Evolutionary conservation across 2,329 filamentous ascomycete species (phyloP).

Genomic region (Cladosporium velox): DNA sequence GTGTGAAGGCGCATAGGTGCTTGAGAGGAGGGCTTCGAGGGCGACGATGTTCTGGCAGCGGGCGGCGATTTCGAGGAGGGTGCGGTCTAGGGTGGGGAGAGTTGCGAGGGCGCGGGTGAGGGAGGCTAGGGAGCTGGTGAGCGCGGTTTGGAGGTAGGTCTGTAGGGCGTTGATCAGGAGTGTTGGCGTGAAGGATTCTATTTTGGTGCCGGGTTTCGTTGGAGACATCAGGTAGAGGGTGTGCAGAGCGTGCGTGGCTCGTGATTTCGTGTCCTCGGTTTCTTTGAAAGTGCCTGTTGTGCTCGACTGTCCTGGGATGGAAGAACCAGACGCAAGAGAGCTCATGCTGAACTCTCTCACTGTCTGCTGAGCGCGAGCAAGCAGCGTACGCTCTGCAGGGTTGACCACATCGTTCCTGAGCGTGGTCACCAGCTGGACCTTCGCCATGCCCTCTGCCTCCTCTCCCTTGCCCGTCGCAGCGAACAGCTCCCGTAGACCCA

Average conservation of each 20-base stretch:
- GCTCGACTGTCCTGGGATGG: constrained; percentile 44
- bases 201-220: constrained; percentile 46
- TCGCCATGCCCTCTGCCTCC: constrained; percentile 64
- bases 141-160: constrained; percentile 75
- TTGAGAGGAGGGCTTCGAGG: constrained; percentile 73
- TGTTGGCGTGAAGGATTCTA: constrained; percentile 60
- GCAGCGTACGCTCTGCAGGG: constrained; percentile 73
- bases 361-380: constrained; percentile 72
- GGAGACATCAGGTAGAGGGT: constrained; percentile 83
- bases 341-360: constrained; percentile 82
- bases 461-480: constrained; percentile 67
- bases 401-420: constrained; percentile 69
- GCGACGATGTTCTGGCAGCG: constrained; percentile 91
- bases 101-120: constrained; percentile 76
- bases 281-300: constrained; percentile 56
- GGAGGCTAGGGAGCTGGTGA: constrained; percentile 75
- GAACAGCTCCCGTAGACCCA: constrained; percentile 74
- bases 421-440: constrained; percentile 68
- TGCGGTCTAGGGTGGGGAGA: constrained; percentile 78
- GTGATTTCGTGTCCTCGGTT: constrained; percentile 72
- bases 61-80: constrained; percentile 76
- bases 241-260: constrained; percentile 71
- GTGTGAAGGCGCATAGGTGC: constrained; percentile 67
- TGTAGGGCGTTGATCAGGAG: constrained; percentile 77
- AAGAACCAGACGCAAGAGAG: constrained; percentile 46